Evolutionary conservation across 108 stramenopile species (phyloP).

Genomic region (Skeletonema menzelii): DNA sequence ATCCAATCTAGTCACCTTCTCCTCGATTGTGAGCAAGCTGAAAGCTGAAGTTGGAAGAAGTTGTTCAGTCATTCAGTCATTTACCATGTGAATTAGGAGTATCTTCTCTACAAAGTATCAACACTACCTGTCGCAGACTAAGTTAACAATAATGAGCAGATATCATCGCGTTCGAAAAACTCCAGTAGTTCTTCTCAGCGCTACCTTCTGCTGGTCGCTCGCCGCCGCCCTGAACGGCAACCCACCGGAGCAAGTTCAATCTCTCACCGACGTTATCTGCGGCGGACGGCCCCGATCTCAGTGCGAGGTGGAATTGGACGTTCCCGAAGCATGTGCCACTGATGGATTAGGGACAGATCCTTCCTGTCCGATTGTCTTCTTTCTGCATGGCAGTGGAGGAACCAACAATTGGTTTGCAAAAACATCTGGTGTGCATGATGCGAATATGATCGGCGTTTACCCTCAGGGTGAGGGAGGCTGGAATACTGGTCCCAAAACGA

Average conservation of each 20-base stretch:
- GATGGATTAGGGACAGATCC: not conserved
- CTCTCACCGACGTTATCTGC: not conserved
- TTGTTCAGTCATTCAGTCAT: no score
- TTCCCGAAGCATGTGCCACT: slow-evolving; percentile 9
- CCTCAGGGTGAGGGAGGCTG: slow-evolving; percentile 16
- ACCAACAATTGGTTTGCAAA: slow-evolving; percentile 1
- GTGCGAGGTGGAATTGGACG: slow-evolving; percentile 10
- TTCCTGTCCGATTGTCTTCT: slow-evolving; percentile 8
- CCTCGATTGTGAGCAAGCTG: no score
- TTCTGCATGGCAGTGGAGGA: slow-evolving; percentile 11
- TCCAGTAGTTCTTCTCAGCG: not conserved
- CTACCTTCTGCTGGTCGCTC: not conserved
- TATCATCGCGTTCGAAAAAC: not conserved
- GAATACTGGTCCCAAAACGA: slow-evolving; percentile 6
- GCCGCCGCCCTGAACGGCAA: not conserved
- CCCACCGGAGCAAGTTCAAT: not conserved
- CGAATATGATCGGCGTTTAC: not conserved
- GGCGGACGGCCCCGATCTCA: not conserved
- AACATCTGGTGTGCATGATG: slow-evolving; percentile 8
- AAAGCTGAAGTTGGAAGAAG: no score
- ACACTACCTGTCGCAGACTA: no score
- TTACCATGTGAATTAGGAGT: no score
- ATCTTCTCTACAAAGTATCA: no score
- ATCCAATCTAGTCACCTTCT: no score
- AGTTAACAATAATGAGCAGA: no score